These are phyloP conservation scores for Eucalyptus pauciflora DNA, from an alignment of 345 rosid species.

Conservation along the genomic window DNA sequence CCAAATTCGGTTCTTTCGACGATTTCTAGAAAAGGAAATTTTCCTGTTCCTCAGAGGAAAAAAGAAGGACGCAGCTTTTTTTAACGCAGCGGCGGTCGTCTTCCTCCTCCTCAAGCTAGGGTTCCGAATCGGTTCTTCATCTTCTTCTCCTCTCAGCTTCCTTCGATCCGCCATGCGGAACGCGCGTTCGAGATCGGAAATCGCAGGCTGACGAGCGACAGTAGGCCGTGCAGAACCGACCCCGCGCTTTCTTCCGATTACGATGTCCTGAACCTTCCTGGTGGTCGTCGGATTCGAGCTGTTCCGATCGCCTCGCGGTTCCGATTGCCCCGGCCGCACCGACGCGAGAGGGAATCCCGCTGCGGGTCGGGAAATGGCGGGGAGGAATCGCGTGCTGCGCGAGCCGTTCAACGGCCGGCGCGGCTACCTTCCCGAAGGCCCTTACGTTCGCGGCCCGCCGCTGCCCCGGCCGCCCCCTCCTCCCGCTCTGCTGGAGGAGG, in stretches of 20 bases:
- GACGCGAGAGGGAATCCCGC: background rate
- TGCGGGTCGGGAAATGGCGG: conserved; percentile 44
- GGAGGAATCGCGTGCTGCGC: conserved; percentile 65
- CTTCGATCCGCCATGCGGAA: background rate
- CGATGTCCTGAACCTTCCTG: background rate
- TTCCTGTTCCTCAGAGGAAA: background rate
- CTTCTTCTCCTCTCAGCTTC: background rate
- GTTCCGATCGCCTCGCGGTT: background rate
- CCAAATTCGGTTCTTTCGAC: background rate
- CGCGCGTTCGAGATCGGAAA: background rate
- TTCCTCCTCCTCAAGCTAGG: background rate
- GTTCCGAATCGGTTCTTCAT: background rate
- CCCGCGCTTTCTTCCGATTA: background rate
- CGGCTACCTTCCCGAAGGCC: conserved; percentile 53
- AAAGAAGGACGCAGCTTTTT: background rate
- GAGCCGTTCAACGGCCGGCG: conserved; percentile 57
- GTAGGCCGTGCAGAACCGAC: background rate
- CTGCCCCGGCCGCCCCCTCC: conserved; percentile 56
- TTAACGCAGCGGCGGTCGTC: background rate
- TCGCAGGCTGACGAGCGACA: background rate
- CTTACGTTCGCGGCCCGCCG: conserved; percentile 57
- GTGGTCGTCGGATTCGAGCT: background rate
- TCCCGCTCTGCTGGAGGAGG: conserved; percentile 74
- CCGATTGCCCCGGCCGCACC: background rate
- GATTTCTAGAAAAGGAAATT: background rate